Base-by-base conservation (phyloP, 2,329 filamentous ascomycete genomes). In the Mariannaea sp. region DNA sequence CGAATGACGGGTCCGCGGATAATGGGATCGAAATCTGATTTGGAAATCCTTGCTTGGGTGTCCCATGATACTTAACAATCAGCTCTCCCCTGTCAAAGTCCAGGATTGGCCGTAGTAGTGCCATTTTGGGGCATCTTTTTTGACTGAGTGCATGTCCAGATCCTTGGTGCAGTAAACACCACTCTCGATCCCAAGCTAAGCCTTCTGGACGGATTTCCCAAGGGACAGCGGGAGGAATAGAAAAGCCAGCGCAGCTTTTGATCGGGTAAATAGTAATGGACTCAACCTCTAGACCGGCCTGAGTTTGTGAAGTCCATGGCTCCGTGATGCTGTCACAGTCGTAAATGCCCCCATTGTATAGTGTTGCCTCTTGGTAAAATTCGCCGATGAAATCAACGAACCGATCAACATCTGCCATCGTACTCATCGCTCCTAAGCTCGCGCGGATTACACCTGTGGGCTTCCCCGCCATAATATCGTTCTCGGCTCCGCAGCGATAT, bases 141-240 rank as follows among this genome's bases (percentile, higher is more conserved):
- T 97, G 93, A 68, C 84, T 96, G 48, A 99, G 76, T 5, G 88
- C 91, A 62, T 87, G 85, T 0, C 90, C 89, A 1, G 92, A 95
- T 36, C 90, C 92, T 66, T 86, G 83, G 68, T 97, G 92, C 12
- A 99, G 80, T 16, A 99, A 77, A 72, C 93, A 97, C 93, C 94
- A 99, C 75, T 97, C 93, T 56, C 94, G 82, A 70, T 99, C 94
- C 92, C 93, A 97, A 7, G 86, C 88, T 2, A 99, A 77, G 0
- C 94, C 94, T 73, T 97, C 92, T 7, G 82, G 78, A 49, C 82
- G 84, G 16, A 97, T 80, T 63, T 89, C 85, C 94, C 94, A 99
- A 12, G 78, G 68, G 7, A 74, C 75, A 2, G 77, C 80, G 1
- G 73, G 57, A 1, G 91, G 87, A 24, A 97, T 78, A 29, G 77